A percentile compares a stretch with the other conserved stretches of the same genome.
phyloP scores from a whole-genome alignment of 2,329 filamentous ascomycete species.

The Fusarium kyushuense region DNA sequence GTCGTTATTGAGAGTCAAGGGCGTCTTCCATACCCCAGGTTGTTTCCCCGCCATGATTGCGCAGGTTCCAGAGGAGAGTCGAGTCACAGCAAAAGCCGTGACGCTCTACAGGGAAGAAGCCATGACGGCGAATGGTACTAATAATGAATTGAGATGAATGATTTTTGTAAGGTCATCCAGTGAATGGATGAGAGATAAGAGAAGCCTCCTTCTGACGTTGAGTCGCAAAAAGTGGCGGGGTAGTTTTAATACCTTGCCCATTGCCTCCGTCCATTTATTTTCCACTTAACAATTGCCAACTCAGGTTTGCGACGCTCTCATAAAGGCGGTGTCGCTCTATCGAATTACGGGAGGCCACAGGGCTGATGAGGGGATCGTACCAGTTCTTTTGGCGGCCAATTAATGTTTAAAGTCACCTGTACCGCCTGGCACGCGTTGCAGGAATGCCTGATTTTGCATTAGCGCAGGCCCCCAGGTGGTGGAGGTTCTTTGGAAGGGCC shows the following conservation, averaged over 20 bases:
- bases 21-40: constrained; percentile 62
- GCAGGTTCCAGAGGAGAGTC: constrained; percentile 54
- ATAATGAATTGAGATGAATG: constrained; percentile 21
- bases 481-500: neutral
- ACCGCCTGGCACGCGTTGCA: constrained; percentile 31
- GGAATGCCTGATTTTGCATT: constrained; percentile 48
- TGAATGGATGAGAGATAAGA: constrained; percentile 37
- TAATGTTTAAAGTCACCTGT: constrained; percentile 13
- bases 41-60: constrained; percentile 66
- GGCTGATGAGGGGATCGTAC: constrained; percentile 43
- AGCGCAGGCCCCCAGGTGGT: constrained; percentile 3
- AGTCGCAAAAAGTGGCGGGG: constrained; percentile 42
- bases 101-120: constrained; percentile 61
- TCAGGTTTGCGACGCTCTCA: constrained; percentile 20
- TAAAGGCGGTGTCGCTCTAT: constrained; percentile 45
- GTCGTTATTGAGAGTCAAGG: constrained; percentile 55
- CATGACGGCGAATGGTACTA: constrained; percentile 53
- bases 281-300: constrained; percentile 7
- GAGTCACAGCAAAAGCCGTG: constrained; percentile 67
- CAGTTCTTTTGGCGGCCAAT: constrained; percentile 39
- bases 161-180: constrained; percentile 36
- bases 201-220: constrained; percentile 42
- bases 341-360: constrained; percentile 45
- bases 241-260: constrained; percentile 32
- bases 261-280: neutral